Percentiles rank a stretch among this genome's conserved stretches.
Conservation (phyloP, 495 filamentous ascomycete genomes). For the Neurospora sp. region DNA sequence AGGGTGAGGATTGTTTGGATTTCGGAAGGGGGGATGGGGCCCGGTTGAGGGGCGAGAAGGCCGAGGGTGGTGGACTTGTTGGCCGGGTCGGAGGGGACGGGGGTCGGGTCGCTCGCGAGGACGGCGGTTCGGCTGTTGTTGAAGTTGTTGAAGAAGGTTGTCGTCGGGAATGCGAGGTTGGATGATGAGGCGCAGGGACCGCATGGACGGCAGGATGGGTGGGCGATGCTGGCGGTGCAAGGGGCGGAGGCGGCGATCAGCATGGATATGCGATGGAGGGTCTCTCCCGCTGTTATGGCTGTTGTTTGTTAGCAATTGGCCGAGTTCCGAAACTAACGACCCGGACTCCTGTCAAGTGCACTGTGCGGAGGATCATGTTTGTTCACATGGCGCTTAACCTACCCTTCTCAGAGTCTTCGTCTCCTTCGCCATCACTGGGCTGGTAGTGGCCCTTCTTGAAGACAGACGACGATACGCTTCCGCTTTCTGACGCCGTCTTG, state of each 20-base stretch:
- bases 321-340: neutral
- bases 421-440: neutral
- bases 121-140: conserved; percentile 1
- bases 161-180: neutral
- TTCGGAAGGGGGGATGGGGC: conserved; percentile 15
- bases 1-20: conserved; percentile 26
- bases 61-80: conserved; percentile 1
- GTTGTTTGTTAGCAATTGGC: neutral
- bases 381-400: neutral
- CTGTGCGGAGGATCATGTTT: neutral
- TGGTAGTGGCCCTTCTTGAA: conserved; percentile 1
- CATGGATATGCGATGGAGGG: conserved; percentile 24
- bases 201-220: neutral
- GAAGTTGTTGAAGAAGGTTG: conserved; percentile 2
- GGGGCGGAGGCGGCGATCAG: conserved; percentile 22
- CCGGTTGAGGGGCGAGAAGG: conserved; percentile 1
- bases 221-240: conserved; percentile 10
- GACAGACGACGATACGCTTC: conserved; percentile 11
- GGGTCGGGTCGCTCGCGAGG: conserved; percentile 2
- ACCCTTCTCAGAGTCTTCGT: neutral
- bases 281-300: conserved; percentile 13
- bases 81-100: neutral
- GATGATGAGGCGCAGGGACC: neutral
- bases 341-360: neutral
- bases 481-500: conserved; percentile 16